Percentiles rank a stretch among this genome's conserved stretches.
These are phyloP conservation scores for Globisporangium carolinianum DNA, from an alignment of 352 stramenopile genomes.

Conservation along the genomic window DNA sequence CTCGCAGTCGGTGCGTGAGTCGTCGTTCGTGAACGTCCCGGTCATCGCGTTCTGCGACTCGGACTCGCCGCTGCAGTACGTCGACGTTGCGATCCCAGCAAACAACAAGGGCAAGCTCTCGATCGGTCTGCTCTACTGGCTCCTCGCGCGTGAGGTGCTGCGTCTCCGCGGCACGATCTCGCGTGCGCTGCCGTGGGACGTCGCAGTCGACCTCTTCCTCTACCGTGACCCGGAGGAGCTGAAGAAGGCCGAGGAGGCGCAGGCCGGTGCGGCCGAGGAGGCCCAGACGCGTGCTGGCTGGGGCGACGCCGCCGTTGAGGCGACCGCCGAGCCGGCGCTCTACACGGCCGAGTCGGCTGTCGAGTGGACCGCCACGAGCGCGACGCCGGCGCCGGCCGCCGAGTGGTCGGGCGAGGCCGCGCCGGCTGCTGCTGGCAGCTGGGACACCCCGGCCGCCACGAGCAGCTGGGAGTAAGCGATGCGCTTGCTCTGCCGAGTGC, in stretches of 20 bases:
- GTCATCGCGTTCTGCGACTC: conserved; percentile 99
- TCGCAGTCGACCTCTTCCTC: conserved; percentile 99
- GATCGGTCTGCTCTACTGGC: conserved; percentile 99
- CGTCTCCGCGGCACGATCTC: conserved; percentile 96
- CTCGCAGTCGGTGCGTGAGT: conserved; percentile 96
- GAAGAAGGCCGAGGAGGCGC: conserved; percentile 98
- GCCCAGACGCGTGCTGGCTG: conserved; percentile 59
- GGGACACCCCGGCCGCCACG: conserved; percentile 40
- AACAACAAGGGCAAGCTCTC: conserved; percentile 99
- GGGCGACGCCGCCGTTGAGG: conserved; percentile 46
- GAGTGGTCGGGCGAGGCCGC: conserved; percentile 78
- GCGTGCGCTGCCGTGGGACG: conserved; percentile 94
- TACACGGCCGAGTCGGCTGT: conserved; percentile 41
- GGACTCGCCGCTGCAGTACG: conserved; percentile 98
- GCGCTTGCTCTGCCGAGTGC: conserved; percentile 12
- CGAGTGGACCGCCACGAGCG: conserved; percentile 57
- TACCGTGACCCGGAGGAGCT: conserved; percentile 99
- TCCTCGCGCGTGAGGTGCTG: conserved; percentile 98
- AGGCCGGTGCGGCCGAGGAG: conserved; percentile 83
- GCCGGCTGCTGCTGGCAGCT: conserved; percentile 26
- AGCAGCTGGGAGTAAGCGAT: conserved; percentile 80
- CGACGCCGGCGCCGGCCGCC: conserved; percentile 21
- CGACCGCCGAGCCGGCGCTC: conserved; percentile 39
- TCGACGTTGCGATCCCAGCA: conserved; percentile 99
- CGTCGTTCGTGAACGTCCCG: conserved; percentile 99